phyloP scores from a whole-genome alignment of 2,329 filamentous ascomycete species.

The Coniochaeta pulveracea region DNA sequence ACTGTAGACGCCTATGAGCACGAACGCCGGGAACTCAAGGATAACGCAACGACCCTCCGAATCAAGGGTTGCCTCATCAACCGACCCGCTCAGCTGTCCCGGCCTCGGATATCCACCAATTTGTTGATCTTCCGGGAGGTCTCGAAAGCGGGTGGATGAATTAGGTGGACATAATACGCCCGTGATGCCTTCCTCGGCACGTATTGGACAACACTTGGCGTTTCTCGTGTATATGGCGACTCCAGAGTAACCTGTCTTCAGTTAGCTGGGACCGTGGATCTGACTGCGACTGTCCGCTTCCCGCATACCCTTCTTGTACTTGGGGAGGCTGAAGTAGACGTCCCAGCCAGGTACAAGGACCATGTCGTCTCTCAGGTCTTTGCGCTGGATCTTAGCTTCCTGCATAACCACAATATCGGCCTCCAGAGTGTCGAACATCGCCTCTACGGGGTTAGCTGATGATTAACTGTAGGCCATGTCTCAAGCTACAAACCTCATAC shows the following conservation, averaged over 20 bases:
- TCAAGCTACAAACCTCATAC: conserved; percentile 42
- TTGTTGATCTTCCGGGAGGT: conserved; percentile 60
- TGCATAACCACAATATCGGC: conserved; percentile 93
- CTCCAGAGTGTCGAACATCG: conserved; percentile 90
- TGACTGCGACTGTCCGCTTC: neutral
- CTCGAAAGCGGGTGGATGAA: conserved; percentile 58
- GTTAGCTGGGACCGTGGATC: no score
- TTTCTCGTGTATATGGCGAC: conserved; percentile 94
- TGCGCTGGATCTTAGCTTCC: conserved; percentile 90
- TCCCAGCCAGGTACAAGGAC: conserved; percentile 92
- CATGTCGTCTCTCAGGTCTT: conserved; percentile 91
- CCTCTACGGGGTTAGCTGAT: conserved; percentile 27
- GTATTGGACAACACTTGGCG: conserved; percentile 70
- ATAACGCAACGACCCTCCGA: conserved; percentile 86
- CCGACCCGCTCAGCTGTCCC: conserved; percentile 48
- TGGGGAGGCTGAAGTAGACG: conserved; percentile 87
- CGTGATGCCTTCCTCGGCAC: conserved; percentile 87
- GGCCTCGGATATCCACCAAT: conserved; percentile 81
- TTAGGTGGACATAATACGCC: conserved; percentile 67
- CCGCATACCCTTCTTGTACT: conserved; percentile 72
- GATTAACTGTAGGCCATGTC: neutral
- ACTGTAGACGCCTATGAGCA: conserved; percentile 84
- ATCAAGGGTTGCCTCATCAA: conserved; percentile 67
- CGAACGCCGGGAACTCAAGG: conserved; percentile 89
- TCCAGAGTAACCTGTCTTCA: conserved; percentile 69